Evolutionary conservation across 129 eudicot species (phyloP).

Genomic region (Ambrosia artemisiifolia): DNA sequence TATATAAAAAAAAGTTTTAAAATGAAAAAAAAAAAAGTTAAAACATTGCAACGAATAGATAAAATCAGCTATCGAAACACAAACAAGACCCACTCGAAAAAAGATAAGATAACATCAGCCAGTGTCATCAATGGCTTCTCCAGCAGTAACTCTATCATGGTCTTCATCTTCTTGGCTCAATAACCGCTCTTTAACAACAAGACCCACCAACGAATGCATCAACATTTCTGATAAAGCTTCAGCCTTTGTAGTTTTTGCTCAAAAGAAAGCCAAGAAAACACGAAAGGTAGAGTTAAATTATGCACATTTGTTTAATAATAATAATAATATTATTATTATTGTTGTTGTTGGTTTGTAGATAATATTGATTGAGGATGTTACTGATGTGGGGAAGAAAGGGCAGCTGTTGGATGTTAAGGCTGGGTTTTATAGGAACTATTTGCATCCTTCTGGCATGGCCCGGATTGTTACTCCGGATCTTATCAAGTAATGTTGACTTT

Average conservation of each 20-base stretch:
- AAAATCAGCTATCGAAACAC: no score
- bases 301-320: background rate
- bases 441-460: slow-evolving; percentile 80
- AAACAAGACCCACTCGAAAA: background rate
- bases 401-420: slow-evolving; percentile 77
- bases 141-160: slow-evolving; percentile 65
- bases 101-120: slow-evolving; percentile 29
- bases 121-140: slow-evolving; percentile 42
- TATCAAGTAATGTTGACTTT: slow-evolving; percentile 52
- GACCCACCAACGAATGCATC: slow-evolving; percentile 20
- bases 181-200: slow-evolving; percentile 32
- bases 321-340: no score
- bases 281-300: slow-evolving; percentile 48
- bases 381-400: slow-evolving; percentile 81
- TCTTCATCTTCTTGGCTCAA: slow-evolving; percentile 59
- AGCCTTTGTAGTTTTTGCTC: slow-evolving; percentile 45
- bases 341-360: slow-evolving; percentile 41
- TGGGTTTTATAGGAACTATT: slow-evolving; percentile 74
- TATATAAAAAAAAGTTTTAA: no score
- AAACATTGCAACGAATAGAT: no score
- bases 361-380: slow-evolving; percentile 81
- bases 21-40: no score
- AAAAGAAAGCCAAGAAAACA: slow-evolving; percentile 72
- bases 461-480: slow-evolving; percentile 64
- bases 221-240: slow-evolving; percentile 30